Base-by-base conservation (phyloP, 139 green algal genomes). In the Chlorella vulgaris region DNA sequence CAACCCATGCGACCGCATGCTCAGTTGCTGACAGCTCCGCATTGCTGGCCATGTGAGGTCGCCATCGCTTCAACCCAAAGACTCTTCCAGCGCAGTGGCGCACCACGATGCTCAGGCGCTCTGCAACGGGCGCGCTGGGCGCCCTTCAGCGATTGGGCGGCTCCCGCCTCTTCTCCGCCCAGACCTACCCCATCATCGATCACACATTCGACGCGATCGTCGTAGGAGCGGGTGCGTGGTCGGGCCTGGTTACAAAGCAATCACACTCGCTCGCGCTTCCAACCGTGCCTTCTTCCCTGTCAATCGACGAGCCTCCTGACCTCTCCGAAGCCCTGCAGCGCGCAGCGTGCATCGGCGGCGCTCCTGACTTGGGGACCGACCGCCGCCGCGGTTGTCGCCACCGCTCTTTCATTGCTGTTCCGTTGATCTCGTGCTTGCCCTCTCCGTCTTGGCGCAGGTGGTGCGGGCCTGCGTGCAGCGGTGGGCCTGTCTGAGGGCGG, bases 141-240 rank as follows among this genome's bases (percentile, higher is more conserved):
- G 55, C 55, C 18, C 55, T 65, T 8, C 55, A 65, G 55, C 63
- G 29, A 13, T 29, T 70, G 63, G 75, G 63, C 21, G 75, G 42
- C n/a, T 51, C 75, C 31, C 63, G 75, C 33, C 29, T 40, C 38
- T 84, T 84, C 33, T 78, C 78, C 3, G 51, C 58, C 0, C 36
- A 77, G 29, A 35, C 71, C 3, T 99, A 99, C 81, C 86, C 94
- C 1, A 86, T 99, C 38, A 93, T 99, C 40, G 97, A 99, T 76
- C 97, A 99, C 87, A 90, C 92, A 35, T 99, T 98, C 78, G 97
- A 99, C 82, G 96, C 96, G 0, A 87, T 99, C 26, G 97, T 99
- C 0, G 94, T 99, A 0, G 97, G 97, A 40, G 96, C 96, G 26
- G 96, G 96, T 69, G 92, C 89, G 38, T 51, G 8, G 7, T 21